A percentile compares a stretch with the other conserved stretches of the same genome.
Evolutionary conservation across 345 rosid species (phyloP).

Genomic region (Pistacia atlantica): DNA sequence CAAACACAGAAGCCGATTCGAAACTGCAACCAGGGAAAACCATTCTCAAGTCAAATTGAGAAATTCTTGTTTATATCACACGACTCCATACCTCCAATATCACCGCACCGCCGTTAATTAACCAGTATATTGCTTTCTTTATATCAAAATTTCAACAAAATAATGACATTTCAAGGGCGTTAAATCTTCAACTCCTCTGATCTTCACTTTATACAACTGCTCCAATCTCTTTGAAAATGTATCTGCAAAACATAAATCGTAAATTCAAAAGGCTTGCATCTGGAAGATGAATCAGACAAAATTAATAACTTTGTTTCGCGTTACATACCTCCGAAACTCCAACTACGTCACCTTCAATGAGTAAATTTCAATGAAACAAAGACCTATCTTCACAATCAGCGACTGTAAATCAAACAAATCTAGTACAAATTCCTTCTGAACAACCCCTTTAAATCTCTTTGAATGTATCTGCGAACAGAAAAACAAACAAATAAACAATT

Average conservation of each 20-base stretch:
- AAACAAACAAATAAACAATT: slow-evolving; percentile 2
- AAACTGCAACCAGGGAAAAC: not conserved
- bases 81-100: slow-evolving; percentile 18
- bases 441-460: slow-evolving; percentile 3
- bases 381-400: slow-evolving; percentile 16
- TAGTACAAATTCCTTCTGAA: slow-evolving; percentile 3
- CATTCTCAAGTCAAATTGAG: slow-evolving; percentile 11
- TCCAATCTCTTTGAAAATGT: slow-evolving; percentile 19
- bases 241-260: slow-evolving; percentile 25
- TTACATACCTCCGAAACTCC: slow-evolving; percentile 10
- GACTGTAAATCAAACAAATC: slow-evolving; percentile 8
- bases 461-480: slow-evolving; percentile 15
- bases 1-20: slow-evolving; percentile 4
- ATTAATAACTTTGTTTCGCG: not conserved
- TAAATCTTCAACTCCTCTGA: slow-evolving; percentile 24
- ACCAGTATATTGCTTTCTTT: slow-evolving; percentile 16
- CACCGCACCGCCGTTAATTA: slow-evolving; percentile 6
- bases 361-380: slow-evolving; percentile 11
- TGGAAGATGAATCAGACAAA: slow-evolving; percentile 12
- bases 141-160: slow-evolving; percentile 28
- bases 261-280: not conserved
- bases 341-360: slow-evolving; percentile 10
- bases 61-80: not conserved
- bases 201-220: slow-evolving; percentile 24
- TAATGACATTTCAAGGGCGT: slow-evolving; percentile 34